A percentile compares a stretch with the other conserved stretches of the same genome.
Conservation (phyloP, 345 rosid species). For the Hibiscus mutabilis region DNA sequence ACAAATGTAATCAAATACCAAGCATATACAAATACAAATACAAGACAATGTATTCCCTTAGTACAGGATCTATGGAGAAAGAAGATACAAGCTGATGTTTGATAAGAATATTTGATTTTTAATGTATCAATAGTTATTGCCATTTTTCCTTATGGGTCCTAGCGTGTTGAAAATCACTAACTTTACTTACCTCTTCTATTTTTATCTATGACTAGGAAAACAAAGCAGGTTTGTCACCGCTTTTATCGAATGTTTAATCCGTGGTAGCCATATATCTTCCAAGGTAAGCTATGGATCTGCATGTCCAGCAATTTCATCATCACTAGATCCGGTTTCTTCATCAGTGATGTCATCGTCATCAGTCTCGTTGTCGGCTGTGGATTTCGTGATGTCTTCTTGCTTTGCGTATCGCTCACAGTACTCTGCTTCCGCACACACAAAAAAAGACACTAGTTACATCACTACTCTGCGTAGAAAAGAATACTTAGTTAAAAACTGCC, state of each 20-base stretch:
- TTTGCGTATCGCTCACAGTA: constrained; percentile 55
- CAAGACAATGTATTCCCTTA: neutral
- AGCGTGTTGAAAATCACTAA: constrained; percentile 4
- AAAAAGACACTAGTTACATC: neutral
- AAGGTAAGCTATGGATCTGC: constrained; percentile 36
- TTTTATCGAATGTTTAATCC: neutral
- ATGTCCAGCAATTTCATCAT: constrained; percentile 55
- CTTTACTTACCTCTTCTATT: neutral
- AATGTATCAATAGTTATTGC: constrained; percentile 2
- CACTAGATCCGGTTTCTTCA: constrained; percentile 37
- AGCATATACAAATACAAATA: neutral
- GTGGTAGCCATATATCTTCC: neutral
- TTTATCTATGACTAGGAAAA: constrained; percentile 8
- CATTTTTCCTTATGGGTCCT: neutral
- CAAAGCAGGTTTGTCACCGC: constrained; percentile 8
- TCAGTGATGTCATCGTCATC: constrained; percentile 45
- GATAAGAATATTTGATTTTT: constrained; percentile 1
- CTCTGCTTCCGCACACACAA: constrained; percentile 28
- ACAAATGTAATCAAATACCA: neutral
- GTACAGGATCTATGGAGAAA: neutral
- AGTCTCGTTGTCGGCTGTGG: constrained; percentile 28
- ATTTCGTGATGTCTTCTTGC: constrained; percentile 34
- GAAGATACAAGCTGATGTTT: neutral
- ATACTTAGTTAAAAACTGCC: too few species aligned
- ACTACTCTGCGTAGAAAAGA: neutral